A percentile compares a stretch with the other conserved stretches of the same genome.
These are phyloP conservation scores for button mushroom (Agaricus bisporus) DNA, from an alignment of 768 basidiomycete species.

Conservation along the genomic window DNA sequence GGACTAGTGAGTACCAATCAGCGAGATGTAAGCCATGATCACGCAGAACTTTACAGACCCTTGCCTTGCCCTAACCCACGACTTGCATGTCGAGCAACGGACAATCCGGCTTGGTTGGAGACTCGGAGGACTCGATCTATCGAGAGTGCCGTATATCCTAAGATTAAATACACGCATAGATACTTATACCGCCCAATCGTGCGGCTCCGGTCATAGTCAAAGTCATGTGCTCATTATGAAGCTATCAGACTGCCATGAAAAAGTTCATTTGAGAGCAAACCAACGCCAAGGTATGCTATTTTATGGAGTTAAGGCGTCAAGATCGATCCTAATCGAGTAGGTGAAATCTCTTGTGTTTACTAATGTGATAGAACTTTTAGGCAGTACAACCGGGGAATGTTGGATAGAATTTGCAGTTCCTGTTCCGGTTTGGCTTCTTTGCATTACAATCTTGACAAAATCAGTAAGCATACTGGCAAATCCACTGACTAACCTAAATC, in stretches of 20 bases:
- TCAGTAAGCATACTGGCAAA: too few species aligned
- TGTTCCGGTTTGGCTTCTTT: too few species aligned
- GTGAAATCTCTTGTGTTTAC: constrained; percentile 1
- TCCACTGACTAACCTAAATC: neutral
- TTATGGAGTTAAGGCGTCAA: neutral
- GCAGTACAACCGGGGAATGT: too few species aligned
- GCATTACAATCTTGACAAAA: too few species aligned
- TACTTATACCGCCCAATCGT: neutral
- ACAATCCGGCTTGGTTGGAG: too few species aligned
- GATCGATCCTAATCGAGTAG: neutral
- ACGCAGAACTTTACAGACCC: too few species aligned
- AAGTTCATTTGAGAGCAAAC: neutral
- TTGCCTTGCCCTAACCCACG: too few species aligned
- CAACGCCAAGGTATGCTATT: constrained; percentile 1
- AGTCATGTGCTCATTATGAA: neutral
- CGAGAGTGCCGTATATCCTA: neutral
- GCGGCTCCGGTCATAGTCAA: neutral
- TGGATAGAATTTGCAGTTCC: too few species aligned
- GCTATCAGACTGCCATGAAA: neutral
- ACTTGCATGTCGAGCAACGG: too few species aligned
- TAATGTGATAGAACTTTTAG: neutral
- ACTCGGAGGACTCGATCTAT: neutral
- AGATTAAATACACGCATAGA: neutral
- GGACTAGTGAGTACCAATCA: too few species aligned
- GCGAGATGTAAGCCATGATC: too few species aligned